phyloP scores from a whole-genome alignment of 169 alveolate species.

The Theileria equi region DNA sequence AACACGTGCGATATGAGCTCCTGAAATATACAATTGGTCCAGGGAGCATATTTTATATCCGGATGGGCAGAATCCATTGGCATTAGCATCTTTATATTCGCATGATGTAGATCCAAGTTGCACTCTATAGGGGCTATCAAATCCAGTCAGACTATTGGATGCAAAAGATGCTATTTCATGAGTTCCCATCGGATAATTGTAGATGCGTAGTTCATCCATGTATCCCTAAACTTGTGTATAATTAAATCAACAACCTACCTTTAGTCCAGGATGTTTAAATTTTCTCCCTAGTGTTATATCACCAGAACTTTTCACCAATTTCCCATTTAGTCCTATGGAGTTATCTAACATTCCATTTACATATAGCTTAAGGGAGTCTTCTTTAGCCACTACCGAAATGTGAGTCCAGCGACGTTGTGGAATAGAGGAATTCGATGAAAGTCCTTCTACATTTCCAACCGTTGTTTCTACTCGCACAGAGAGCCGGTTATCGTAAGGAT shows the following conservation, averaged over 20 bases:
- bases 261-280: constrained; percentile 35
- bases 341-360: constrained; percentile 56
- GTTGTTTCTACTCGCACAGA: constrained; percentile 55
- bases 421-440: constrained; percentile 50
- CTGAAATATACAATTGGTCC: constrained; percentile 67
- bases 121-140: constrained; percentile 41
- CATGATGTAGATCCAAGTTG: constrained; percentile 66
- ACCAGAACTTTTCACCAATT: constrained; percentile 36
- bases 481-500: constrained; percentile 49
- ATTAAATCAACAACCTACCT: background rate
- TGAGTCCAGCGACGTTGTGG: constrained; percentile 62
- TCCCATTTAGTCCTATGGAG: constrained; percentile 41
- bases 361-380: constrained; percentile 40
- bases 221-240: constrained; percentile 32
- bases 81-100: constrained; percentile 49
- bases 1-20: constrained; percentile 70
- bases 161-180: constrained; percentile 42
- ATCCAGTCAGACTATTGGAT: constrained; percentile 43
- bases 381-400: constrained; percentile 39
- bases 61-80: constrained; percentile 59
- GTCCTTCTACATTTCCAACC: constrained; percentile 40
- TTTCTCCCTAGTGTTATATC: constrained; percentile 40
- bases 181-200: constrained; percentile 50
- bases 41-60: constrained; percentile 66
- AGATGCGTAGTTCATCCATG: constrained; percentile 57